Base-by-base conservation (phyloP, 1,284 basidiomycete genomes). In the Lentinus polychrous region DNA sequence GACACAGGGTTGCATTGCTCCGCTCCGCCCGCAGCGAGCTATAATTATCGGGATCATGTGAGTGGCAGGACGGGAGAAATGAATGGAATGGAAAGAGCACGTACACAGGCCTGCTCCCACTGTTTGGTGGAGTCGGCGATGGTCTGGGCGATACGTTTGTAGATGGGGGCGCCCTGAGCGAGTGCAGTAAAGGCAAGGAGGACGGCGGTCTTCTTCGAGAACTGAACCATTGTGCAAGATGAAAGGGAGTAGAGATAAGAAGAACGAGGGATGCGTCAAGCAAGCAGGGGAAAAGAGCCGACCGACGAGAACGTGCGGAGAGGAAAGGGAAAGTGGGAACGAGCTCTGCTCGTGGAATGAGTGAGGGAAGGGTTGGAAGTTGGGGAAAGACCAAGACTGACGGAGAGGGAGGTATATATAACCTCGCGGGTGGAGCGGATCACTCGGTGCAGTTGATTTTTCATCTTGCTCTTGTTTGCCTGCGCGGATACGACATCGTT, bases 1-100 rank as follows among this genome's bases (percentile, higher is more conserved):
- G 80, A 74, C 46, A 78, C 60, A 5, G 72, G 64, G 56, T 78
- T 80, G 64, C 81, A 83, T 55, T 75, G 58, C 15, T 64, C 52
- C 15, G 55, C 76, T 31, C 80, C 81, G 35, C 76, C 77, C 5
- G 80, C 81, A 6, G 69, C 62, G 37, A 67, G 52, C 69, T 71
- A 43, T 49, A n/a, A n/a, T n/a, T n/a, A 10, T 27, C 4, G 27
- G 10, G 5, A 5, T 27, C 27, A 27, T 27, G 27, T 43, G 43
- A 50, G 17, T 47, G 48, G 4, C 27, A 27, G 36, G 14, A 17
- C 2, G 38, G 17, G 32, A 42, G 35, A 42, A 34, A 24, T 17
- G n/a, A 35, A 24, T 17, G n/a, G 32, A 42, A 20, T 40, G n/a
- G n/a, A 37, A 33, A 17, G 43, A 31, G 31, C 6, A 64, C 66